Base-by-base conservation (phyloP, 1,284 basidiomycete species). In the Phellopilus nigrolimitatus region DNA sequence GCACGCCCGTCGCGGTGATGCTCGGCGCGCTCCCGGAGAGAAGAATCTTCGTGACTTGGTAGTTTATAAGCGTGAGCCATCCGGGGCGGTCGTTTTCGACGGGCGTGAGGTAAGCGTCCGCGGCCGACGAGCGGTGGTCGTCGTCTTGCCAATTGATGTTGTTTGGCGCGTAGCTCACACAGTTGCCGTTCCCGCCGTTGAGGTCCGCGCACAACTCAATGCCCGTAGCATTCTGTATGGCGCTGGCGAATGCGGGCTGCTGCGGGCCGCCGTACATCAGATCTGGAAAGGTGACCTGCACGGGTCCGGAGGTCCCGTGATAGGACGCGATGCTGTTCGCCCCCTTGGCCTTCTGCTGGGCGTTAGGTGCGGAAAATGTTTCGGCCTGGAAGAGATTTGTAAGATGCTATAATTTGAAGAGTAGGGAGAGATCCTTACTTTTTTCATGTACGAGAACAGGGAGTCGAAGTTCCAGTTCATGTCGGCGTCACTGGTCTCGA, bases 391-490 rank as follows among this genome's bases (percentile, higher is more conserved):
- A 15, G 39, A 17, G 9, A 9, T 8, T 33, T 9, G n/a, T 21
- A 3, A 30, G 30, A 15, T 27, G 2, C 12, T 30, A 9, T 9
- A 6, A 19, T 43, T 15, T 2, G 15, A 30, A 12, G 19, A 25
- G 10, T n/a, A 31, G 21, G 6, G 27, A 7, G 15, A 13, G 21
- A 17, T 13, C 27, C 58, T 13, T 17, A 68, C 68, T 64, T 73
- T 74, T 55, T 71, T 70, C 72, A 76, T 75, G 59, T 68, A 80
- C 2, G 49, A 59, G 56, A 72, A 74, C 37, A 84, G 60, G 8
- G 71, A 70, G 24, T 72, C 60, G 80, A 79, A 84, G 55, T 75
- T 75, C 80, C 81, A 84, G 5, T 75, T 75, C 6, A 74, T 68
- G 39, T 59, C 63, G 1, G 70, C 67, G 54, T 79, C 77, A 3